Evolutionary conservation across 495 filamentous ascomycete species (phyloP), one percentile per base, ranked within the genome.

Genomic region (Copromyces sp.): DNA sequence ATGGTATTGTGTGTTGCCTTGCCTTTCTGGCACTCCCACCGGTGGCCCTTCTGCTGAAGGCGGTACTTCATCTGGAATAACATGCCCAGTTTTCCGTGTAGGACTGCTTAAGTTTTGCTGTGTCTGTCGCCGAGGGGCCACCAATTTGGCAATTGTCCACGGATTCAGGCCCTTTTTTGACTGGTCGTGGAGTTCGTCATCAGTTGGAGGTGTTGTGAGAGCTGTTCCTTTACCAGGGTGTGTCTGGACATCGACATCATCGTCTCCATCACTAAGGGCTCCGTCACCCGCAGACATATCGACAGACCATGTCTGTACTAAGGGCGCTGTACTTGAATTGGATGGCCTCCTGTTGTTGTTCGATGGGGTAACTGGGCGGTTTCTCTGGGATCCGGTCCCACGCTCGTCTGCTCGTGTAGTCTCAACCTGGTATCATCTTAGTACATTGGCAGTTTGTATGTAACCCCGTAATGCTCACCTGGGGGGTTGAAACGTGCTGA

Each of bases 121-220:
- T 42, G 39, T 32, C 17, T 29, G 69, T 20, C 69, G 37, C 24
- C 38, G 71, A 29, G n/a, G 71, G 14, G 47, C 71, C 17, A 20
- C 39, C 47, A 68, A 39, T 37, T 45, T 65, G 12, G 77, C 79
- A 47, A 78, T 75, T 1, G 75, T 73, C 76, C 78, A 81, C 17
- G 78, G 78, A 38, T 80, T 81, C 9, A 80, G 20, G 8, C 73
- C 75, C 44, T 77, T 74, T 39, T 71, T 53, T n/a, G 73, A 53
- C n/a, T 59, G 6, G 7, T 29, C 24, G 14, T 3, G 38, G 5
- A 4, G 29, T 17, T 24, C 35, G 5, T 39, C 39, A 42, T 70
- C 69, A 1, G 0, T 20, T 39, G 20, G 29, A 17, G 40, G n/a
- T 1, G 20, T 40, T 14, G 8, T 20, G 53, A 38, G 61, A n/a